A percentile compares a stretch with the other conserved stretches of the same genome.
Conservation (phyloP, 129 eudicot genomes). For the Escallonia rubra region DNA sequence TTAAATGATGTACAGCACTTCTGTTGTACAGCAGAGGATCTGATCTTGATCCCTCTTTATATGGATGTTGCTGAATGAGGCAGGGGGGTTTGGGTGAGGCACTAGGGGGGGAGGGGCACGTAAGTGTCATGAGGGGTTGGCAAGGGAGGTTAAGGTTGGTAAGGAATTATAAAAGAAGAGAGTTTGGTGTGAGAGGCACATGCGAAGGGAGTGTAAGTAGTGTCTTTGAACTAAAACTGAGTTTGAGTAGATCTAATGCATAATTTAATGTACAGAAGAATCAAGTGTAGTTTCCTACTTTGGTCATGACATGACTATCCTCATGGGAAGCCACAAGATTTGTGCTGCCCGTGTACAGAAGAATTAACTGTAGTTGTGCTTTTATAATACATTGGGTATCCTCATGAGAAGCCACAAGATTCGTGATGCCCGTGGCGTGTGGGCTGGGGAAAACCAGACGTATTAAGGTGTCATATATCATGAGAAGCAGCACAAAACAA, state of each 20-base stretch:
- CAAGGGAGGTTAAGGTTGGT: slow-evolving; percentile 16
- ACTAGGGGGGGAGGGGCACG: slow-evolving; percentile 31
- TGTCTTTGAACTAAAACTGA: not conserved
- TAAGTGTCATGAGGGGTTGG: slow-evolving; percentile 74
- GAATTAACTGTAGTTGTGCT: not conserved
- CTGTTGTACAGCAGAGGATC: too few relatives aligned
- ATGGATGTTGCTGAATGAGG: not conserved
- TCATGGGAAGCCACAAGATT: too few relatives aligned
- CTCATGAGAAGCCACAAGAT: slow-evolving; percentile 55
- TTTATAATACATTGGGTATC: slow-evolving; percentile 9
- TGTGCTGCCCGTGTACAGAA: too few relatives aligned
- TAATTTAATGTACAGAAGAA: not conserved
- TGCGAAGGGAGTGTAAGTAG: slow-evolving; percentile 50
- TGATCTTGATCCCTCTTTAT: slow-evolving; percentile 16
- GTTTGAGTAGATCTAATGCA: too few relatives aligned
- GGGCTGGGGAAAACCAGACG: slow-evolving; percentile 42
- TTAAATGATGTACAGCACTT: not conserved
- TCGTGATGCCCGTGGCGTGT: slow-evolving; percentile 77
- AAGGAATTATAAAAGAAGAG: slow-evolving; percentile 3
- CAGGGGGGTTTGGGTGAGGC: too few relatives aligned
- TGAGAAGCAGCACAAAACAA: too few relatives aligned
- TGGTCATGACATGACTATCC: too few relatives aligned
- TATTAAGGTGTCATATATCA: not conserved
- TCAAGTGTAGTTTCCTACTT: not conserved
- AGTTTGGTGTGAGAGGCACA: slow-evolving; percentile 41